These are phyloP conservation scores for Mycoemilia scoparia DNA, from an alignment of 192 early-diverging fungal species.

Conservation along the genomic window DNA sequence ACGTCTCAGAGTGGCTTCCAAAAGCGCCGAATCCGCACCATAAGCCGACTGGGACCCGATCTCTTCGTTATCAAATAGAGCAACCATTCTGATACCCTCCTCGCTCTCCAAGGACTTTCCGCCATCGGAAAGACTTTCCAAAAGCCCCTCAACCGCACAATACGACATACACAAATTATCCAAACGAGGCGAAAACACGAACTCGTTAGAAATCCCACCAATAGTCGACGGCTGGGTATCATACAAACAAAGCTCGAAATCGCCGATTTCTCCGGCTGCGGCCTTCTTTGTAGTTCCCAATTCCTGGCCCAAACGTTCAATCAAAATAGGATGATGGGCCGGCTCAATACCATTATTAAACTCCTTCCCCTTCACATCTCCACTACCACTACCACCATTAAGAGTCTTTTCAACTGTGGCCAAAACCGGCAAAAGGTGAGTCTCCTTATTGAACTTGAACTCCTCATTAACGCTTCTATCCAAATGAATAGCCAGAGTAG, in stretches of 20 bases:
- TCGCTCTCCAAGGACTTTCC: constrained; percentile 22
- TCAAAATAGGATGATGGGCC: constrained; percentile 63
- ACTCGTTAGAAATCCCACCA: constrained; percentile 84
- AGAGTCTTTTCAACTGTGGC: constrained; percentile 45
- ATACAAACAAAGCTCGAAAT: constrained; percentile 95
- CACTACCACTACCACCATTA: constrained; percentile 6
- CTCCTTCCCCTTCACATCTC: constrained; percentile 3
- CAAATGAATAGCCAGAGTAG: constrained; percentile 92
- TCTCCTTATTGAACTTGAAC: constrained; percentile 92
- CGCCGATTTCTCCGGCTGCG: constrained; percentile 52
- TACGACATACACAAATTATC: constrained; percentile 98
- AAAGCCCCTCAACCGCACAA: constrained; percentile 49
- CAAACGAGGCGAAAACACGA: constrained; percentile 78
- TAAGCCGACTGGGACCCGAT: constrained; percentile 82
- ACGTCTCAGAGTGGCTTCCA: constrained; percentile 51
- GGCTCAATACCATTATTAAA: no score
- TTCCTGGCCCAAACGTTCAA: constrained; percentile 60
- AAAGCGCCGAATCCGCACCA: constrained; percentile 82
- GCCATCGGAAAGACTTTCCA: constrained; percentile 13
- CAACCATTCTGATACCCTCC: constrained; percentile 53
- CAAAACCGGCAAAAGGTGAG: constrained; percentile 78
- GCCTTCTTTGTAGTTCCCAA: constrained; percentile 22
- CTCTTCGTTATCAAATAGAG: constrained; percentile 97
- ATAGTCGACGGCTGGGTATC: constrained; percentile 82
- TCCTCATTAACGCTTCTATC: constrained; percentile 59